A percentile compares a stretch with the other conserved stretches of the same genome.
Conservation (phyloP, 768 basidiomycete genomes). For the Scleroderma bovista region DNA sequence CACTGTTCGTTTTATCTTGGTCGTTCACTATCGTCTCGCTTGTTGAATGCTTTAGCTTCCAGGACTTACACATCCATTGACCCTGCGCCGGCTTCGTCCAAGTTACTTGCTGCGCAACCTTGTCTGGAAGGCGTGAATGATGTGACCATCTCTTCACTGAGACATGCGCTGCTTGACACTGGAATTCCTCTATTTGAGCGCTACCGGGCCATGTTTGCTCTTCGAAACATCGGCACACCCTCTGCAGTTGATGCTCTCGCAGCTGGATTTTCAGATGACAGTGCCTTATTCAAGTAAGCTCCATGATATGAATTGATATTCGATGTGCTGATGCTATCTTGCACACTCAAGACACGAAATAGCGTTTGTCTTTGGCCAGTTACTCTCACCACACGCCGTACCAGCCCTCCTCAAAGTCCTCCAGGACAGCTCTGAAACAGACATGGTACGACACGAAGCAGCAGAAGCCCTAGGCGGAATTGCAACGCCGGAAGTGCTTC, state of each 20-base stretch:
- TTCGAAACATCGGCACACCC: conserved; percentile 86
- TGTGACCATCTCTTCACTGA: conserved; percentile 48
- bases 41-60: conserved; percentile 1
- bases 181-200: conserved; percentile 78
- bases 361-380: conserved; percentile 96
- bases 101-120: conserved; percentile 49
- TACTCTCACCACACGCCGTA: conserved; percentile 83
- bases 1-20: conserved; percentile 30
- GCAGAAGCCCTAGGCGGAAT: conserved; percentile 99
- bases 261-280: conserved; percentile 82
- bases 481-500: conserved; percentile 85
- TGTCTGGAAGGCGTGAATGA: conserved; percentile 47
- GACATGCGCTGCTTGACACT: conserved; percentile 57
- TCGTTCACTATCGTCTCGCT: background rate
- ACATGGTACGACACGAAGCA: conserved; percentile 98
- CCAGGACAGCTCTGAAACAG: conserved; percentile 66
- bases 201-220: conserved; percentile 97
- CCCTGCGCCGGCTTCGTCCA: conserved; percentile 78
- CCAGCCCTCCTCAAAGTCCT: conserved; percentile 79
- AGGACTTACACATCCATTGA: conserved; percentile 82
- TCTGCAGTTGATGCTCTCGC: conserved; percentile 88
- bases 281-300: conserved; percentile 87
- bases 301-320: background rate
- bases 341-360: conserved; percentile 81
- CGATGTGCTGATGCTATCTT: background rate